A percentile compares a stretch with the other conserved stretches of the same genome.
These are phyloP conservation scores for Colletotrichum horii DNA, from an alignment of 2,329 filamentous ascomycete genomes.

Conservation along the genomic window DNA sequence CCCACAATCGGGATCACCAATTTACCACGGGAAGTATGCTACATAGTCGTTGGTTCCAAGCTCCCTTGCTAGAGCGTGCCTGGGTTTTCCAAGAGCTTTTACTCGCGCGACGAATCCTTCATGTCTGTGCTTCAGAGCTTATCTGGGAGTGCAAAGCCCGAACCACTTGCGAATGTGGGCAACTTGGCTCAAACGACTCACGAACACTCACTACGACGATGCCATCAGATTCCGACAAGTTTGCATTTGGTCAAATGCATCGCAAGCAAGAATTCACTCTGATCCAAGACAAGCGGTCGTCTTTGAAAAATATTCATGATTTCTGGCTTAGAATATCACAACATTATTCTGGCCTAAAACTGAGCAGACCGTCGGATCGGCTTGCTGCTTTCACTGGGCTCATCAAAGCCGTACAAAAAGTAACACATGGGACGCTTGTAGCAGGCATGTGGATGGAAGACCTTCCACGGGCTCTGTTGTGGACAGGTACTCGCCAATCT, in stretches of 20 bases:
- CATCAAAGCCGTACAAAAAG: neutral
- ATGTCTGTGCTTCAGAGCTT: neutral
- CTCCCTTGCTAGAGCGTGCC: neutral
- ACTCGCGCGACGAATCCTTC: neutral
- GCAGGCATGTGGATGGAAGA: neutral
- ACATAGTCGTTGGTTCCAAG: neutral
- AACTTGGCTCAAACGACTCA: neutral
- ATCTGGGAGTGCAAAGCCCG: neutral
- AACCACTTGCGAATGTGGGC: neutral
- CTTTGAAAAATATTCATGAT: neutral
- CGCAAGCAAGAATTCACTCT: neutral
- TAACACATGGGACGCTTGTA: neutral
- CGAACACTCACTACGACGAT: neutral
- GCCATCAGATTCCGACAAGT: neutral
- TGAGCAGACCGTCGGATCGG: neutral
- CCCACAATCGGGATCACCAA: neutral
- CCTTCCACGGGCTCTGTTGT: neutral
- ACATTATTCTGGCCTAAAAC: accelerated
- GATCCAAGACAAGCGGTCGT: neutral
- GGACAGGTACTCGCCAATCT: neutral
- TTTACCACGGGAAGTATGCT: neutral
- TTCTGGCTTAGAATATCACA: neutral
- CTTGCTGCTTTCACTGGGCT: neutral
- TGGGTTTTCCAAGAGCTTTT: neutral
- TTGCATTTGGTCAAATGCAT: no score